Base-by-base conservation (phyloP, 106 monocot species). In the Amphibolis antarctica region DNA sequence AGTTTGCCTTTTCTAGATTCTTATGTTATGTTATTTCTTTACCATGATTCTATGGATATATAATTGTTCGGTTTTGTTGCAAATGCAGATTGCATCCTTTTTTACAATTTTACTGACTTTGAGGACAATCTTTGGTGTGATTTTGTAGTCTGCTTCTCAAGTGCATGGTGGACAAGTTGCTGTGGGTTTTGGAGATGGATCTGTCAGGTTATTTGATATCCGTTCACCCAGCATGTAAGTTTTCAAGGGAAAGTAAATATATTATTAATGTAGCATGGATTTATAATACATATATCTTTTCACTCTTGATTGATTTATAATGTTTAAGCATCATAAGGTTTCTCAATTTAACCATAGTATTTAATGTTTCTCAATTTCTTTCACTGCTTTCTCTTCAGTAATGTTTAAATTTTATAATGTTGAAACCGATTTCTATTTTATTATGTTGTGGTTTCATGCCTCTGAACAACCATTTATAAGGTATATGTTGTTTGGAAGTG, bases 101-200 rank as follows among this genome's bases (percentile, higher is more conserved):
- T 57, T 30, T 57, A 9, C 27, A 28, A 10, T 26, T 29, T 57
- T 57, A 57, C 15, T 14, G 27, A 36, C 28, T 60, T 60, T 21
- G 20, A 9, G 60, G 30, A 26, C 10, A 42, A 44, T 42, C 14
- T 3, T 63, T 27, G 2, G 10, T 53, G 15, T 52, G 24, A 22
- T 72, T 67, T 65, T 65, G 51, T 65, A 94, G 94, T 86, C 86
- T 70, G 84, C 89, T 71, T 94, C 89, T 53, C 86, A 89, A 70
- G 85, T 84, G 36, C 83, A 84, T 61, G 79, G 83, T 17, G 86
- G 94, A 17, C 94, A 82, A 43, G 59, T 82, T 56, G 69, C 85
- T 45, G 73, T 81, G 49, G 86, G 86, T 64, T 86, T 63, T 71
- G 65, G 73, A 19, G 86, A 94, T 84, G 94, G 86, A 0, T 83